phyloP scores from a whole-genome alignment of 2,329 filamentous ascomycete genomes.

The Alternaria arbusti region DNA sequence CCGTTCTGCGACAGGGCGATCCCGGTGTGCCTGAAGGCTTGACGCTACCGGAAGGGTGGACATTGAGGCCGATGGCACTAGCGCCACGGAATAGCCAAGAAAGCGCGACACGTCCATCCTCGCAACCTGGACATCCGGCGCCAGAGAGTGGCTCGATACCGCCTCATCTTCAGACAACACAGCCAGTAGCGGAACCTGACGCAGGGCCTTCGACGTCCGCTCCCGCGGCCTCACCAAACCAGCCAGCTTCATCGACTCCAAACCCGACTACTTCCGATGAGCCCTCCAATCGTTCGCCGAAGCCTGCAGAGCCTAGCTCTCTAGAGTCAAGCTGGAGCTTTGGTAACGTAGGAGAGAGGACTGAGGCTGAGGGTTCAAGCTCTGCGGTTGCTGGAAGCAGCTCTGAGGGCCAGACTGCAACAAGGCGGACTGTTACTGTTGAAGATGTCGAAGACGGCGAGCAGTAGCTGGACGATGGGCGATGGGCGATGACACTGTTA shows the following conservation, averaged over 20 bases:
- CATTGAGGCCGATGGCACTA: slow-evolving; percentile 41
- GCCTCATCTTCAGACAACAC: neutral
- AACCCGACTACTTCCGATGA: slow-evolving; percentile 8
- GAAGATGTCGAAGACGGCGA: slow-evolving; percentile 43
- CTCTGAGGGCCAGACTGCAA: slow-evolving; percentile 27
- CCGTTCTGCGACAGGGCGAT: slow-evolving; percentile 43
- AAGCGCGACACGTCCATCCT: slow-evolving; percentile 5
- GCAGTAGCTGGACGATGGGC: slow-evolving; percentile 18
- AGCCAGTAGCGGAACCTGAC: neutral
- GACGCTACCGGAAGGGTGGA: slow-evolving; percentile 48
- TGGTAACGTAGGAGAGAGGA: slow-evolving; percentile 33
- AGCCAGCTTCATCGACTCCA: slow-evolving; percentile 5
- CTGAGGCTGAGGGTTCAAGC: slow-evolving; percentile 36
- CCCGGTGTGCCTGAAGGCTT: slow-evolving; percentile 43
- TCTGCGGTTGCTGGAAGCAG: slow-evolving; percentile 37
- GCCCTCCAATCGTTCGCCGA: slow-evolving; percentile 25
- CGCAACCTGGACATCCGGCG: slow-evolving; percentile 12
- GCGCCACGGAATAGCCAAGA: slow-evolving; percentile 25
- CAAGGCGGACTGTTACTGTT: slow-evolving; percentile 37
- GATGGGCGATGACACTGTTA: slow-evolving; percentile 6
- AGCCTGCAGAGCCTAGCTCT: slow-evolving; percentile 35
- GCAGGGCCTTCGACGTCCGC: slow-evolving; percentile 5
- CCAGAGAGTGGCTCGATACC: neutral
- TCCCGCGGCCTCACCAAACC: slow-evolving; percentile 5
- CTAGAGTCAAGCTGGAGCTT: slow-evolving; percentile 48